Evolutionary conservation across 805 yeast genomes (phyloP).

Genomic region (Jamesozyma piceae): DNA sequence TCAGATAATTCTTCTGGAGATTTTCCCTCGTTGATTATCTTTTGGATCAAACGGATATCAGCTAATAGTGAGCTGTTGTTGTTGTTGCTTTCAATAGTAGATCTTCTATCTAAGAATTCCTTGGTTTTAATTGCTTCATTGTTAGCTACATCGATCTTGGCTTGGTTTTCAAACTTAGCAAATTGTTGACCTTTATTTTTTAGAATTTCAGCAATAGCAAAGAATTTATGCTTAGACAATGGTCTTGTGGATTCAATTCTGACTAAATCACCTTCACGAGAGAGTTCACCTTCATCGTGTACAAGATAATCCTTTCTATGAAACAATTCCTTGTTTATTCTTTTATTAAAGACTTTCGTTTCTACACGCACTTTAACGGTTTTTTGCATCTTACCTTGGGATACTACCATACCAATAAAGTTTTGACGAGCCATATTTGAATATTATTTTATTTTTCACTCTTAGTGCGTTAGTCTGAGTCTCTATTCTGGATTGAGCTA

Average conservation of each 20-base stretch:
- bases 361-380: slow-evolving; percentile 90
- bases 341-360: slow-evolving; percentile 60
- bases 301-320: slow-evolving; percentile 78
- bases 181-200: slow-evolving; percentile 86
- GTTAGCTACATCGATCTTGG: slow-evolving; percentile 52
- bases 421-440: slow-evolving; percentile 93
- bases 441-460: too few relatives aligned
- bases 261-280: slow-evolving; percentile 92
- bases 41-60: slow-evolving; percentile 24
- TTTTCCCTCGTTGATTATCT: slow-evolving; percentile 26
- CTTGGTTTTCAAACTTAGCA: slow-evolving; percentile 66
- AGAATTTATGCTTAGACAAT: slow-evolving; percentile 67
- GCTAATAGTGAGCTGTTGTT: slow-evolving; percentile 22
- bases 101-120: slow-evolving; percentile 46
- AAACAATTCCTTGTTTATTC: slow-evolving; percentile 65
- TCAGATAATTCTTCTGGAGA: slow-evolving; percentile 33
- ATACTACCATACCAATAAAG: slow-evolving; percentile 83
- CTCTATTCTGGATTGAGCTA: too few relatives aligned
- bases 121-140: slow-evolving; percentile 54
- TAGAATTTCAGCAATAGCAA: slow-evolving; percentile 88
- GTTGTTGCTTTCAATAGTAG: slow-evolving; percentile 19
- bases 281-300: slow-evolving; percentile 85
- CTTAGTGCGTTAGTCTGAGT: too few relatives aligned
- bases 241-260: slow-evolving; percentile 88
- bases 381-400: slow-evolving; percentile 93